Conservation (phyloP, 2,329 filamentous ascomycete species). For the Paraconiothyrium brasiliense region DNA sequence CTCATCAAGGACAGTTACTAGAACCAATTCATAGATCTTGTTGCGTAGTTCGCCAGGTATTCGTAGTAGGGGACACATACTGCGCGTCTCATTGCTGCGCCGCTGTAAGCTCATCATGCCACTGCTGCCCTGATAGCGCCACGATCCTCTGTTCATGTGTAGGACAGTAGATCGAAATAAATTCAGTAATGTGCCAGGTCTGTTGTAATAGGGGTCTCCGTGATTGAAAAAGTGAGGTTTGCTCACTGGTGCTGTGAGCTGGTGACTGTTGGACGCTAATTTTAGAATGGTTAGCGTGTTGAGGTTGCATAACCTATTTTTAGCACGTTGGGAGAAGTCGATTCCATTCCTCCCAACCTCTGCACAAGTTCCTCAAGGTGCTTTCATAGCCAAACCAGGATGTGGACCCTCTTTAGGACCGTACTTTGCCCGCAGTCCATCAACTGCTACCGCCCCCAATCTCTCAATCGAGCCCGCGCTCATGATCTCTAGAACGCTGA, state of each 20-base stretch:
- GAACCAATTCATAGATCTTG: background rate
- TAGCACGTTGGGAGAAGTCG: background rate
- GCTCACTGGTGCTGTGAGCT: too few species aligned
- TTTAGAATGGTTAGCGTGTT: background rate
- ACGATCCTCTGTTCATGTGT: background rate
- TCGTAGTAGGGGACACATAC: background rate
- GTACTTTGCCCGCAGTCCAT: background rate
- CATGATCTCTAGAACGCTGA: background rate
- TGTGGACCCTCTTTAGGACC: background rate
- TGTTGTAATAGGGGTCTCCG: too few species aligned
- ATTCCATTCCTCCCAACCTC: background rate
- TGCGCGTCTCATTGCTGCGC: background rate
- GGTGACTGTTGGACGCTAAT: background rate
- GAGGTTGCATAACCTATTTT: background rate
- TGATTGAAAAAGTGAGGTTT: background rate
- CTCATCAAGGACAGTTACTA: background rate
- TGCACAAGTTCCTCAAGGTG: background rate
- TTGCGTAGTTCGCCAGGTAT: background rate
- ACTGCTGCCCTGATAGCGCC: background rate
- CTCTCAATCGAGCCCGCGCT: background rate
- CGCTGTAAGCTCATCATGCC: background rate
- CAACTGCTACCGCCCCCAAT: background rate
- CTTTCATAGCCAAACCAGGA: constrained; percentile 3
- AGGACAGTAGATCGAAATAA: too few species aligned
- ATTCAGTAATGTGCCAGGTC: too few species aligned